Conservation (phyloP, 129 eudicot genomes). For the Oenanthe sinensis region DNA sequence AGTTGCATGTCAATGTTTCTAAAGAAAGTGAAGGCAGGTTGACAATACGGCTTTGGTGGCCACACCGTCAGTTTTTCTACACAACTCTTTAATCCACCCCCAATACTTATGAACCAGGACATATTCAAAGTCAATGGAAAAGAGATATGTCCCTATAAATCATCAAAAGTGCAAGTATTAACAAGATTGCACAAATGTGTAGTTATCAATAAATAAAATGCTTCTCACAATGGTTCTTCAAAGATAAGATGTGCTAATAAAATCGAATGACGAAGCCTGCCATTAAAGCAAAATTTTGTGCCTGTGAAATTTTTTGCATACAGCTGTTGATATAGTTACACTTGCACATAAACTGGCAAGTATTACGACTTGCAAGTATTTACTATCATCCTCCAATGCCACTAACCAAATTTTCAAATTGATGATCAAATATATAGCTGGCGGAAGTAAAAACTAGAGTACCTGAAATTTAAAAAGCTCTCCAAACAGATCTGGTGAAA, state of each 20-base stretch:
- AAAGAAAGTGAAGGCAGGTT: conserved; percentile 18
- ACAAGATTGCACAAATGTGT: conserved; percentile 7
- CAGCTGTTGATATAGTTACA: neutral
- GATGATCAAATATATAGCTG: too few relatives aligned
- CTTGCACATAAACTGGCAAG: neutral
- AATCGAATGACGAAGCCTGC: neutral
- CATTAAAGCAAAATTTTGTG: neutral
- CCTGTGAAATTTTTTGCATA: neutral
- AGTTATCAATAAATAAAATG: neutral
- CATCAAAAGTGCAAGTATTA: conserved; percentile 15
- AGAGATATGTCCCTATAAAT: conserved; percentile 66
- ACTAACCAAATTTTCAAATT: neutral
- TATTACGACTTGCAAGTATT: neutral
- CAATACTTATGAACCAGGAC: conserved; percentile 40
- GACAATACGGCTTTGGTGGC: conserved; percentile 18
- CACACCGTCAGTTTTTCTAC: conserved; percentile 26
- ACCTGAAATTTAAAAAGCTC: conserved; percentile 71
- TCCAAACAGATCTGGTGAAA: conserved; percentile 56
- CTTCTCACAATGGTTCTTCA: neutral
- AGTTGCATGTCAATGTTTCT: conserved; percentile 21
- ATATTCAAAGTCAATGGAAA: conserved; percentile 65
- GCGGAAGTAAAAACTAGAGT: conserved; percentile 5
- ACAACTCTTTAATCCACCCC: conserved; percentile 34
- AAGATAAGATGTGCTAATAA: neutral
- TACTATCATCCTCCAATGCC: neutral